Percentiles rank a stretch among this genome's conserved stretches.
Conservation (phyloP, 148 eudicot species). For the Arctostaphylos glauca region DNA sequence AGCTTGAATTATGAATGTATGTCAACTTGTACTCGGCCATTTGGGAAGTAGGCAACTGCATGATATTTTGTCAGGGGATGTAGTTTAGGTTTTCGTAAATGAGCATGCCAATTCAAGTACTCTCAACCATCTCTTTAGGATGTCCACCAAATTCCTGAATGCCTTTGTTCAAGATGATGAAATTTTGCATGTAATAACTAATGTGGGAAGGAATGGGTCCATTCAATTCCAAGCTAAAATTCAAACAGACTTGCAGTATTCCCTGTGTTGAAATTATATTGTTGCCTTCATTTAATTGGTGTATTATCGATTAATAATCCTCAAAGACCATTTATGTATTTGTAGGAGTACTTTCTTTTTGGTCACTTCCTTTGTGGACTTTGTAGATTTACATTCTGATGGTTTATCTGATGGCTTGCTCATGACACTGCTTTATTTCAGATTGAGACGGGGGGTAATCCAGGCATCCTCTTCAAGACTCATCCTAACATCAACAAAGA, state of each 20-base stretch:
- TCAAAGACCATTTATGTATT: background rate
- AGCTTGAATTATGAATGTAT: background rate
- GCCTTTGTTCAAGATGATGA: background rate
- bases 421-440: slow-evolving; percentile 22
- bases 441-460: slow-evolving; percentile 87
- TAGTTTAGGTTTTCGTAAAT: background rate
- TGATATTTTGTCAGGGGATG: background rate
- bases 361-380: background rate
- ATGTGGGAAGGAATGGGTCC: background rate
- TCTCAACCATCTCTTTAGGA: background rate
- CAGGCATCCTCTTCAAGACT: slow-evolving; percentile 72
- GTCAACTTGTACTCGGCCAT: background rate
- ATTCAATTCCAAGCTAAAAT: background rate
- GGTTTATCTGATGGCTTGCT: slow-evolving; percentile 10
- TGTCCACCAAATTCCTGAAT: background rate
- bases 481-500: slow-evolving; percentile 97
- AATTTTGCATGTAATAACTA: background rate
- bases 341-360: background rate
- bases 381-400: background rate
- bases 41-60: background rate
- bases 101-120: background rate
- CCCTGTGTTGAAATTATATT: background rate
- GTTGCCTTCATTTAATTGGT: background rate
- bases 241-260: background rate
- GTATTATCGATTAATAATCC: background rate